A percentile compares a stretch with the other conserved stretches of the same genome.
These are phyloP conservation scores for Aspergillus hortae DNA, from an alignment of 2,329 filamentous ascomycete genomes.

Conservation along the genomic window DNA sequence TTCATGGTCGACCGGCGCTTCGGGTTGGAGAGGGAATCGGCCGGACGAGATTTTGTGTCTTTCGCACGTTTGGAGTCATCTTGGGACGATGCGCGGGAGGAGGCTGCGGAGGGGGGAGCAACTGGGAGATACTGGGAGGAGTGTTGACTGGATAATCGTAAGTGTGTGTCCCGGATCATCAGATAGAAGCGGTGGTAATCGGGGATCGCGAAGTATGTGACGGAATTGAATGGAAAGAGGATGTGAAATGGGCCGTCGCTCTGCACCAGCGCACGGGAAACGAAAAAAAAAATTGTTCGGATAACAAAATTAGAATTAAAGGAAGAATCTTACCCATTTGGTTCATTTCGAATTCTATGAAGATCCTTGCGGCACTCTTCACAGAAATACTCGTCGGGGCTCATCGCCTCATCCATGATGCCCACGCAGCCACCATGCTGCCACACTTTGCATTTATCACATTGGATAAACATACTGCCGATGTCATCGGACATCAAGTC, in stretches of 20 bases:
- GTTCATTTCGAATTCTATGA: constrained; percentile 75
- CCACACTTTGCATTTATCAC: constrained; percentile 97
- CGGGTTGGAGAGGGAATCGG: constrained; percentile 55
- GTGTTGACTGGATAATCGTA: constrained; percentile 49
- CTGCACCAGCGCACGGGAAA: background rate
- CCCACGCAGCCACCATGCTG: constrained; percentile 97
- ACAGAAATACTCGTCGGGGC: constrained; percentile 96
- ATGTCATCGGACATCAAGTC: constrained; percentile 72
- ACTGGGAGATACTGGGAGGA: constrained; percentile 64
- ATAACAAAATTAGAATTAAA: background rate
- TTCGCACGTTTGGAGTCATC: constrained; percentile 37
- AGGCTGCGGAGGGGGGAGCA: constrained; percentile 44
- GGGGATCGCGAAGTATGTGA: background rate
- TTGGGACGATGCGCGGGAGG: constrained; percentile 42
- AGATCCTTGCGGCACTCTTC: constrained; percentile 90
- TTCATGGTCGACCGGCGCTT: constrained; percentile 97
- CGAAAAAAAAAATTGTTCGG: background rate
- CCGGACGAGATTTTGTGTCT: constrained; percentile 43
- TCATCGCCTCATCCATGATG: constrained; percentile 89
- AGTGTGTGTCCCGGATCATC: constrained; percentile 22
- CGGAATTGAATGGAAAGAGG: background rate
- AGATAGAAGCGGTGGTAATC: background rate
- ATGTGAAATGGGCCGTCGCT: too few relatives aligned
- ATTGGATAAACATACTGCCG: constrained; percentile 95
- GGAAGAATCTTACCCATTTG: constrained; percentile 70